Percentiles rank a stretch among this genome's conserved stretches.
Conservation (phyloP, 805 yeast species). For the Millerozyma acaciae region DNA sequence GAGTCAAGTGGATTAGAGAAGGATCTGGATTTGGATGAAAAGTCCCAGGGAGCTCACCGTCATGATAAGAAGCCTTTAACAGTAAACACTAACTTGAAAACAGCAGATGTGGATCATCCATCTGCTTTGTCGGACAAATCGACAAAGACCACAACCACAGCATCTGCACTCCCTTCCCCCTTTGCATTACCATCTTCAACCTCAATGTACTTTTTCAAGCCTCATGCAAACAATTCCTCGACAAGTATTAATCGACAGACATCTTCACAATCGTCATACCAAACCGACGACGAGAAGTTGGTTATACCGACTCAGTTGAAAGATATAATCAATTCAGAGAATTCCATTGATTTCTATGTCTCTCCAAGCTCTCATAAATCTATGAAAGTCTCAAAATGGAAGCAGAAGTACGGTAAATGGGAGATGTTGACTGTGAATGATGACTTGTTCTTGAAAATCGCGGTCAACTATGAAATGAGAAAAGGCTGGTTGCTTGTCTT, state of each 20-base stretch:
- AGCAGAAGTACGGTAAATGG: conserved; percentile 39
- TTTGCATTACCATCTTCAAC: conserved; percentile 46
- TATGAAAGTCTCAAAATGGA: conserved; percentile 42
- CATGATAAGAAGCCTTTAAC: conserved; percentile 8
- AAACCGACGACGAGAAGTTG: background rate
- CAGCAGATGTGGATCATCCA: conserved; percentile 6
- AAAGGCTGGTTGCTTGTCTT: conserved; percentile 38
- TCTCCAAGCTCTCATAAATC: conserved; percentile 31
- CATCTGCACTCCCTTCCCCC: conserved; percentile 27
- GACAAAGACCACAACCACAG: conserved; percentile 8
- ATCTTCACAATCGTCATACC: background rate
- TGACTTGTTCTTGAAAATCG: conserved; percentile 35
- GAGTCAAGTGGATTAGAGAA: background rate
- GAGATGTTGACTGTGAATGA: conserved; percentile 39
- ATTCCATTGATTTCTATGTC: conserved; percentile 35
- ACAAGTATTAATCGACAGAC: conserved; percentile 4
- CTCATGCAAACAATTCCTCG: conserved; percentile 13
- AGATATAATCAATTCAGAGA: conserved; percentile 34
- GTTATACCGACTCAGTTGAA: conserved; percentile 29
- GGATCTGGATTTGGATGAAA: background rate
- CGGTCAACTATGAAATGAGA: conserved; percentile 29
- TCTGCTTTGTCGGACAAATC: conserved; percentile 13
- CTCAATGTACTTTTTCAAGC: conserved; percentile 37
- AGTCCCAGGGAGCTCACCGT: background rate
- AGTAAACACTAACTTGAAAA: conserved; percentile 9